Conservation (phyloP, 2,329 filamentous ascomycete species). For the Hortaea sp. region DNA sequence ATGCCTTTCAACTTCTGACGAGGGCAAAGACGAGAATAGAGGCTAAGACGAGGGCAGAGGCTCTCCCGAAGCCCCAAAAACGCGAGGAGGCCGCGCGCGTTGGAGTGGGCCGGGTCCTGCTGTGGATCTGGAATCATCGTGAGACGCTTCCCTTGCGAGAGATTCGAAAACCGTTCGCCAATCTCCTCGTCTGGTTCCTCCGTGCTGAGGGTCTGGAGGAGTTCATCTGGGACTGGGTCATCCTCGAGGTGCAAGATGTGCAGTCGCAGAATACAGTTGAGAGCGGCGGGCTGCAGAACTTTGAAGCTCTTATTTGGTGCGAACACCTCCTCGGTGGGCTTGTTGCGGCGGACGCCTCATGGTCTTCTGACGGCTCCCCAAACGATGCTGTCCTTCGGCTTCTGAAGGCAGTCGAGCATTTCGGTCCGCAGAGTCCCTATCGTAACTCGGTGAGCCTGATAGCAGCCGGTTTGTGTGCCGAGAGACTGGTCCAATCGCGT, state of each 20-base stretch:
- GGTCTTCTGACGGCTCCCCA: neutral
- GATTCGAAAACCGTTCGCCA: neutral
- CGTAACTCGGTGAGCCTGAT: too few species aligned
- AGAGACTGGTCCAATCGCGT: too few species aligned
- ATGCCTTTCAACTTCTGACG: neutral
- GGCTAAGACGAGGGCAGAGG: neutral
- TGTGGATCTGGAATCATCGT: neutral
- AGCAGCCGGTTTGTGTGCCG: too few species aligned
- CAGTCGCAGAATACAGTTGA: too few species aligned
- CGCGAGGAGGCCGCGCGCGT: neutral
- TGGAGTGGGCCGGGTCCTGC: neutral
- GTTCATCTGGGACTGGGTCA: neutral
- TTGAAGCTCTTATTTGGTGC: neutral
- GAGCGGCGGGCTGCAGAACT: too few species aligned
- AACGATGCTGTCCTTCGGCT: neutral
- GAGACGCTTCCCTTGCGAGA: neutral
- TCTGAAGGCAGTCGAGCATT: neutral
- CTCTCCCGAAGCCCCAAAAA: neutral
- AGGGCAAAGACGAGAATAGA: too few species aligned
- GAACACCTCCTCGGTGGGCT: neutral
- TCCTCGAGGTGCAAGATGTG: neutral
- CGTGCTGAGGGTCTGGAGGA: neutral
- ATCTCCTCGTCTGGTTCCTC: neutral
- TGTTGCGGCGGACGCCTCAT: neutral
- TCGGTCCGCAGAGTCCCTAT: neutral